A percentile compares a stretch with the other conserved stretches of the same genome.
These are phyloP conservation scores for Solanum pimpinellifolium DNA, from an alignment of 257 asterid genomes.

Conservation along the genomic window DNA sequence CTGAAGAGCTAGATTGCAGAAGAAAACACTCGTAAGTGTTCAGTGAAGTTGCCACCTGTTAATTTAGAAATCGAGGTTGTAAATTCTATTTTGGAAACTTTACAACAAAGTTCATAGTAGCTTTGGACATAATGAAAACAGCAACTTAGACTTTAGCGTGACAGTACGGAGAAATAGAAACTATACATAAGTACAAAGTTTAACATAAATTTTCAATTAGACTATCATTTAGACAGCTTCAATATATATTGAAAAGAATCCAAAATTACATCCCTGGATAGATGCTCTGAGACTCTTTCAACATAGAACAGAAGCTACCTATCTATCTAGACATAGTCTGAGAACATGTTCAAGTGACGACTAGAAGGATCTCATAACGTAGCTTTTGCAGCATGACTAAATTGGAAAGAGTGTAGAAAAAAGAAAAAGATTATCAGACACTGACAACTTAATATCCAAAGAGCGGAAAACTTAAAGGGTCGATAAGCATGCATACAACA, in stretches of 20 bases:
- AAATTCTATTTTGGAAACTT: background rate
- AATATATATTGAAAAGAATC: background rate
- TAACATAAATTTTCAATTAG: background rate
- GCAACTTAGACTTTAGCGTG: background rate
- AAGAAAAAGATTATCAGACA: background rate
- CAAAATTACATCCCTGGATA: background rate
- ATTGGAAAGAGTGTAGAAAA: background rate
- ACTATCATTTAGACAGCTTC: background rate
- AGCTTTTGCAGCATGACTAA: background rate
- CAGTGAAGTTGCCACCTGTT: slow-evolving; percentile 67
- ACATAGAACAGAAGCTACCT: background rate
- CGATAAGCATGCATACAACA: slow-evolving; percentile 59
- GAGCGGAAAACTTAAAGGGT: background rate
- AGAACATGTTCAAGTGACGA: background rate
- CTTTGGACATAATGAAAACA: background rate
- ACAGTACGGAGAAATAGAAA: background rate
- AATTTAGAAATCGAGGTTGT: background rate
- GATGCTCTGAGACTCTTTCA: background rate
- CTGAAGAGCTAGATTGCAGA: slow-evolving; percentile 74
- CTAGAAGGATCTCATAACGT: background rate
- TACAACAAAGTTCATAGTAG: background rate
- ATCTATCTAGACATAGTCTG: background rate
- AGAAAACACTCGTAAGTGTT: slow-evolving; percentile 83
- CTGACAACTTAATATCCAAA: background rate
- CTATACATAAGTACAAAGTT: background rate